Base-by-base conservation (phyloP, 169 alveolate genomes). In the Babesia ovata region DNA sequence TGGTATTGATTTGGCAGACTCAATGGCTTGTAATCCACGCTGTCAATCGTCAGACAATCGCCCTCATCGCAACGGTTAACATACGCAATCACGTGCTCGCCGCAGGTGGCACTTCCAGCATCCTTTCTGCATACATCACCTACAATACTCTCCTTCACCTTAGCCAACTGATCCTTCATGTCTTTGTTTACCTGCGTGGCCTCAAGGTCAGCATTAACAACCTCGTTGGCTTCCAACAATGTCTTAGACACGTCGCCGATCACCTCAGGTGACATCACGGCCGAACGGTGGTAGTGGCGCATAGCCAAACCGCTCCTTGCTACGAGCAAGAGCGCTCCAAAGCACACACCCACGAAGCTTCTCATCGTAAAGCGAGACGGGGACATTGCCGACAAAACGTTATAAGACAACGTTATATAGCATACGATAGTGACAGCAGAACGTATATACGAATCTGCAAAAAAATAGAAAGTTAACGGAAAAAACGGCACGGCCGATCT, bases 31-130 rank as follows among this genome's bases (percentile, higher is more conserved):
- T 66, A 46, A 12, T 17, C 42, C 19, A 71, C 79, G 17, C 24
- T 44, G 45, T 72, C 79, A 14, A 81, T 28, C 49, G 56, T 59
- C 13, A 73, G 44, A 33, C 88, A 81, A 59, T 63, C 85, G 65
- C 48, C 45, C 14, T 60, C 46, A 19, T 22, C 67, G 48, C 88
- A 81, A 26, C 88, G 75, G 26, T 49, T 63, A 26, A 72, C 63
- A 53, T 62, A 81, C 6, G 62, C 24, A 52, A 29, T 33, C 8
- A 78, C 63, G 42, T 17, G 17, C 2, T 17, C 81, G 13, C 42
- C 11, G 67, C 86, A 78, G 36, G 67, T 49, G n/a, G 59, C 24
- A 9, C 26, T 74, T 45, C 62, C 49, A 53, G 54, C 24, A 26
- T n/a, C 76, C 4, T 50, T 45, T 21, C 52, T n/a, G 54, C 74